Percentiles rank a stretch among this genome's conserved stretches.
phyloP scores from a whole-genome alignment of 2,329 filamentous ascomycete genomes.

The Diaporthe sp. region DNA sequence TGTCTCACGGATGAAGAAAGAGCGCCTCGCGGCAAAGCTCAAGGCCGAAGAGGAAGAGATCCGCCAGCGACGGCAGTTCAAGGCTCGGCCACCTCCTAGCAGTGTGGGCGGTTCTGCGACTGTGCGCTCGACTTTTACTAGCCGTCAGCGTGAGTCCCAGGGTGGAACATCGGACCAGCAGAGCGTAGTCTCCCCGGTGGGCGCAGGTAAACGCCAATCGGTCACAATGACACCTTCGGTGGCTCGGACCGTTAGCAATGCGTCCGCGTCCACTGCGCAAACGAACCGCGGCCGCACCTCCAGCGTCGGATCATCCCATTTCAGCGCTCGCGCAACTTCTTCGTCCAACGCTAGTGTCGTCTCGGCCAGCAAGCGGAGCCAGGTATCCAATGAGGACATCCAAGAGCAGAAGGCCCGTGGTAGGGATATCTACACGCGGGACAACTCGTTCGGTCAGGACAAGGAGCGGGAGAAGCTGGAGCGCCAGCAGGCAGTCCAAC shows the following conservation, averaged over 20 bases:
- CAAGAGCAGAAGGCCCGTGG: conserved; percentile 65
- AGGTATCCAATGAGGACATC: conserved; percentile 63
- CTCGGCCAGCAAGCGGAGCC: conserved; percentile 58
- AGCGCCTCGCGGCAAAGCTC: conserved; percentile 68
- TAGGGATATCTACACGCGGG: conserved; percentile 65
- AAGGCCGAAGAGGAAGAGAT: conserved; percentile 71
- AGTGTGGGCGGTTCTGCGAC: conserved; percentile 53
- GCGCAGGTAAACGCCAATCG: conserved; percentile 36
- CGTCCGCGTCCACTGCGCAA: conserved; percentile 41
- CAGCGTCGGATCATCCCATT: conserved; percentile 45
- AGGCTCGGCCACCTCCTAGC: conserved; percentile 68
- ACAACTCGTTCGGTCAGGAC: conserved; percentile 60
- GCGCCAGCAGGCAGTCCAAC: conserved; percentile 65
- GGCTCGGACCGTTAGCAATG: conserved; percentile 34
- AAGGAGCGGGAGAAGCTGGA: conserved; percentile 66
- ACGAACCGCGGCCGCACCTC: conserved; percentile 46
- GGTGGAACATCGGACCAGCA: conserved; percentile 25
- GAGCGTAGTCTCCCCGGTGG: conserved; percentile 23
- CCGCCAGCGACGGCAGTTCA: conserved; percentile 72
- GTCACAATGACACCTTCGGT: conserved; percentile 33
- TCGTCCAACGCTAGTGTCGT: conserved; percentile 57
- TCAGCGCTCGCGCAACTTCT: conserved; percentile 56
- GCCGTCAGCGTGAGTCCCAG: conserved; percentile 46
- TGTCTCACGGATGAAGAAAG: conserved; percentile 66
- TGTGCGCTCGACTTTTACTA: conserved; percentile 70